Conservation (phyloP, 2,329 filamentous ascomycete species). For the Ophiocordyceps robertsii region DNA sequence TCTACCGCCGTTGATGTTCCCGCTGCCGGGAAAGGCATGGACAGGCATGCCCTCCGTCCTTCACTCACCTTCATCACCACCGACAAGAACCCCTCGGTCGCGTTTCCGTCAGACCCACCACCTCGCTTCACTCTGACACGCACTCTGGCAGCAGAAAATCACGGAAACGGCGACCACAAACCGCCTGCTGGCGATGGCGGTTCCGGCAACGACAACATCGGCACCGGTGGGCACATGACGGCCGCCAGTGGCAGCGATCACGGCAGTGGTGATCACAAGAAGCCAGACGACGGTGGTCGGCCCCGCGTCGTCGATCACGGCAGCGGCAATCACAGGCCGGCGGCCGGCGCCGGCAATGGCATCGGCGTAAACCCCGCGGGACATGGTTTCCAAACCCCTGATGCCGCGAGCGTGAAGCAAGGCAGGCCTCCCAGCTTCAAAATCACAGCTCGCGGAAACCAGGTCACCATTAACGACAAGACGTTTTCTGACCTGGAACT, state of each 20-base stretch:
- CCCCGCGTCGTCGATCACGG: background rate
- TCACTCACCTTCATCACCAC: constrained; percentile 35
- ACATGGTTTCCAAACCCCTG: background rate
- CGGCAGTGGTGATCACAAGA: background rate
- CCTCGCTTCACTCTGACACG: constrained; percentile 23
- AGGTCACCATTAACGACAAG: constrained; percentile 32
- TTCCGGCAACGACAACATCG: background rate
- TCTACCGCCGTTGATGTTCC: background rate
- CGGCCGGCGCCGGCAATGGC: background rate
- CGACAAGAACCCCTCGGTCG: constrained; percentile 40
- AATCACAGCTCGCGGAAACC: constrained; percentile 28
- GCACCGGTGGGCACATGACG: background rate
- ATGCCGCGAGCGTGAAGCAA: background rate
- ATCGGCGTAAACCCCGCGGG: background rate
- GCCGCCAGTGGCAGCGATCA: background rate
- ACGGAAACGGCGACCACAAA: constrained; percentile 7
- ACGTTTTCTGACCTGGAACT: constrained; percentile 27
- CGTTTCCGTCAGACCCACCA: constrained; percentile 22
- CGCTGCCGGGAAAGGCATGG: background rate
- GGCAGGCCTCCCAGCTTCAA: constrained; percentile 15
- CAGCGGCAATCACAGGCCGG: background rate
- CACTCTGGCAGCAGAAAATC: background rate
- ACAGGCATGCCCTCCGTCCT: background rate
- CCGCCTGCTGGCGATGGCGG: constrained; percentile 2
- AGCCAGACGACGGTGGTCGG: background rate